Evolutionary conservation across 208 protist species (phyloP), one percentile per base, ranked within the genome.

Genomic region (Naegleria lovaniensis): DNA sequence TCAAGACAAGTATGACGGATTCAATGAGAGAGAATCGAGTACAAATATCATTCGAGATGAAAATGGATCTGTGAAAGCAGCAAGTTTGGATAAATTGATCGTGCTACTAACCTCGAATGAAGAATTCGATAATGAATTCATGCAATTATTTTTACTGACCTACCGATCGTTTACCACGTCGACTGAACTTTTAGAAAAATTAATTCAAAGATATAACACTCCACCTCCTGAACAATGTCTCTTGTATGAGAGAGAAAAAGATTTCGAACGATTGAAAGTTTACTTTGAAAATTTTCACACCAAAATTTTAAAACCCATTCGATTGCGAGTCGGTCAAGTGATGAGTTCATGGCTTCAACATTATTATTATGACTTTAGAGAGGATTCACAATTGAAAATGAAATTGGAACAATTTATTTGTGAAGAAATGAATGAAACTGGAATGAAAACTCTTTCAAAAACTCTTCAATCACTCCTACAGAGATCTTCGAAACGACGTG

Each of bases 11-110:
- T 67, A 67, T 67, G 6, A 29, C 1, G 55, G 55, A 67, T 67
- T 67, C 19, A 67, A 67, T 19, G 55, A 67, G 55, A 29, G 22
- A 29, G 55, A 67, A 67, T 67, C 55, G 1, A 15, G 2, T 29
- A 29, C 55, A 22, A 67, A 67, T 67, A 67, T 67, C 22, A 29
- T 67, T 15, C 11, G 55, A 67, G 55, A 67, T 67, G 19, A 15
- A 29, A 22, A 2, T 15, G 22, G 22, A 29, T 4, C 22, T 67
- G 55, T 67, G 22, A 67, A 29, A 67, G 55, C 55, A 29, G 89
- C 89, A n/a, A 90, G 52, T 11, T 36, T 87, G 7, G 89, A 90
- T 16, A 90, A 90, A 36, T 86, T 90, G 76, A 59, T 90, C 5
- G 89, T 67, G 5, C 7, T 16, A 51, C 5, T 76, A 7, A 90